Base-by-base conservation (phyloP, 208 protist species). In the Crithidia sp. region DNA sequence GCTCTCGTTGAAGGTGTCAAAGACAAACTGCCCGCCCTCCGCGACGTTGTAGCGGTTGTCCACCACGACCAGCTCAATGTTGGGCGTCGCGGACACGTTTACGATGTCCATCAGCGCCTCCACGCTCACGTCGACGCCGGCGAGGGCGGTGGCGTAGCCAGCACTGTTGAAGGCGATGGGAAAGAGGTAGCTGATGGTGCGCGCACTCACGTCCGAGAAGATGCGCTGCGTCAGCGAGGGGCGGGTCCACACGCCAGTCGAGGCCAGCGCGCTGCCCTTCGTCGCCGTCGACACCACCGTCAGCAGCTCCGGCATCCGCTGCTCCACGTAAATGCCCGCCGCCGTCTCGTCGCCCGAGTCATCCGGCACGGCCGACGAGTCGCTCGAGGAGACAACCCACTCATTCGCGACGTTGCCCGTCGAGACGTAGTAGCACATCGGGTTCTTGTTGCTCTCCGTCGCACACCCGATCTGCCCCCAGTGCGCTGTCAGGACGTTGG, bases 391-490 rank as follows among this genome's bases (percentile, higher is more conserved):
- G 16, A 75, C 71, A 28, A 67, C 45, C 55, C 56, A 56, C 68
- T 73, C 68, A 45, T 49, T 28, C 41, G 60, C 72, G 16, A 60
- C 70, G 66, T 59, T 52, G 61, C 56, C 43, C 5, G 50, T 50
- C 28, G 28, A 43, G 14, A 76, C 57, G 76, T 75, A 74, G 68
- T 75, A 76, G 71, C 71, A 82, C 47, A 68, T 49, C 28, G 74
- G 50, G 40, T 19, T 55, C 39, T 9, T 76, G 43, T 44, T 67
- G 44, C 64, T 64, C 16, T 63, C 57, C 14, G 77, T 67, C 54
- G 68, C 58, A 55, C 83, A 84, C 6, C 78, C 79, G 43, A 80
- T 75, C 69, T 79, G 71, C 4, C 78, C 83, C 83, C 83, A 87
- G 59, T 81, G 79, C 55, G 19, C 50, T 58, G 19, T 58, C 45